Evolutionary conservation across 805 yeast species (phyloP).

Genomic region (Yueomyces sinensis): DNA sequence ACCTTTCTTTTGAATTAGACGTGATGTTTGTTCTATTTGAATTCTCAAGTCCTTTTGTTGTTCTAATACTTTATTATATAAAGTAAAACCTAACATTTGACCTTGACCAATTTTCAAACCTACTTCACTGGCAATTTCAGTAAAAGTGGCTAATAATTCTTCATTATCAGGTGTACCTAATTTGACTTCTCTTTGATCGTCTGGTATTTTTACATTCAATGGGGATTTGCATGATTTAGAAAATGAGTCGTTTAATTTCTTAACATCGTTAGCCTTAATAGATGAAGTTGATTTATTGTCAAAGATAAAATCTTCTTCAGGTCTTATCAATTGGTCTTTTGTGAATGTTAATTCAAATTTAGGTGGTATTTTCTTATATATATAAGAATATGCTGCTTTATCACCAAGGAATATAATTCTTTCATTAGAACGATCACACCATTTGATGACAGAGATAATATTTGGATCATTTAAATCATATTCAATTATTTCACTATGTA

Average conservation of each 20-base stretch:
- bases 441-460: background rate
- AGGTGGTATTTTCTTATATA: background rate
- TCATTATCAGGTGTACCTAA: conserved; percentile 15
- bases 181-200: conserved; percentile 11
- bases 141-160: conserved; percentile 14
- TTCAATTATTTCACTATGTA: conserved; percentile 6
- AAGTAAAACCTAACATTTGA: conserved; percentile 22
- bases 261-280: background rate
- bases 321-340: too few species aligned
- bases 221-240: conserved; percentile 7
- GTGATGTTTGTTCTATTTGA: conserved; percentile 25
- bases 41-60: conserved; percentile 31
- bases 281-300: background rate
- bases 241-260: conserved; percentile 4
- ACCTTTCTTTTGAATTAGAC: conserved; percentile 10
- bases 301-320: background rate
- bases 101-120: conserved; percentile 12
- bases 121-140: conserved; percentile 13
- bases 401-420: background rate
- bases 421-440: background rate
- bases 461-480: background rate
- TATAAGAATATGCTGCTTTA: too few species aligned
- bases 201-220: conserved; percentile 9
- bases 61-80: conserved; percentile 25
- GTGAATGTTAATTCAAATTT: background rate